Evolutionary conservation across 192 early-diverging fungal genomes (phyloP).

Genomic region (Entophlyctis helioformis): DNA sequence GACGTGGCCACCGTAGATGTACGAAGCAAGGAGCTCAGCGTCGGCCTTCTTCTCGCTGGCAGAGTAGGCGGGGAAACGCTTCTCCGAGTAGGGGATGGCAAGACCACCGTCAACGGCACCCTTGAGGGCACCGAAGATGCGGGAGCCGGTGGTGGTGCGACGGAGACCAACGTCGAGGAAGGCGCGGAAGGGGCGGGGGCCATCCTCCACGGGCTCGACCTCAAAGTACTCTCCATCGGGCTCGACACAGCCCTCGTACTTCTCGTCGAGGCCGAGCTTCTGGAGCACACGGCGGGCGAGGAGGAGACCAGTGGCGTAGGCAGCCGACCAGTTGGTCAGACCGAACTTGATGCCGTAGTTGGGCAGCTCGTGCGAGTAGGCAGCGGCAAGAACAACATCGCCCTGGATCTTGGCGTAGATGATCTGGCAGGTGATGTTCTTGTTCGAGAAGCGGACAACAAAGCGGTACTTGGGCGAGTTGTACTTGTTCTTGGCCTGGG

Average conservation of each 20-base stretch:
- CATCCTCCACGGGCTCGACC: slow-evolving; percentile 78
- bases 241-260: slow-evolving; percentile 93
- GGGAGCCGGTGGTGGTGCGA: slow-evolving; percentile 94
- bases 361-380: slow-evolving; percentile 95
- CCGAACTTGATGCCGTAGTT: slow-evolving; percentile 93
- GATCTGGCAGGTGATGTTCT: slow-evolving; percentile 91
- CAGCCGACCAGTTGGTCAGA: slow-evolving; percentile 99
- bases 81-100: slow-evolving; percentile 89
- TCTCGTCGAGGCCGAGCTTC: slow-evolving; percentile 88
- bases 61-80: slow-evolving; percentile 96
- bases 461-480: slow-evolving; percentile 99
- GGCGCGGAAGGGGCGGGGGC: slow-evolving; percentile 93
- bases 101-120: slow-evolving; percentile 99
- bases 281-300: slow-evolving; percentile 88
- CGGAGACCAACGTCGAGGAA: slow-evolving; percentile 95
- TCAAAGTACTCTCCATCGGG: slow-evolving; percentile 77
- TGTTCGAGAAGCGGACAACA: slow-evolving; percentile 99
- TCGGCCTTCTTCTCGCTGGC: slow-evolving; percentile 76
- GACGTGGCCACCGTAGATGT: slow-evolving; percentile 98
- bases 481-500: slow-evolving; percentile 99
- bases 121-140: slow-evolving; percentile 96
- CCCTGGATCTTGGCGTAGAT: slow-evolving; percentile 97
- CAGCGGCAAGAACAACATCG: slow-evolving; percentile 87
- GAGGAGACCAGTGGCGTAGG: slow-evolving; percentile 96
- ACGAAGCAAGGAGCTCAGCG: slow-evolving; percentile 81